phyloP scores from a whole-genome alignment of 2,329 filamentous ascomycete genomes.

The Pyrenochaeta sp. region DNA sequence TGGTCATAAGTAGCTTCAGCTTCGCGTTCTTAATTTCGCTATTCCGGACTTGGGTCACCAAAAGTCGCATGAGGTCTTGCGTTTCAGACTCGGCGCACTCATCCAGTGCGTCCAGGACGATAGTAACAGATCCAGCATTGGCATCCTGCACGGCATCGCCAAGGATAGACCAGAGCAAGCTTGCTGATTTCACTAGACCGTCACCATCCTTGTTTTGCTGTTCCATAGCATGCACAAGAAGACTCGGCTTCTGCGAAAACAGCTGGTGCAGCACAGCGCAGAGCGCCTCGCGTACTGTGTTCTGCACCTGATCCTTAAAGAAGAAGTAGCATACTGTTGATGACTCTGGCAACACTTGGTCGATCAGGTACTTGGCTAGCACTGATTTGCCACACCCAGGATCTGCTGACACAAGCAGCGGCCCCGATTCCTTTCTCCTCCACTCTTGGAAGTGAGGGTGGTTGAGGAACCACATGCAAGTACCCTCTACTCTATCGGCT shows the following conservation, averaged over 20 bases:
- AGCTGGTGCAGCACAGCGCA: slow-evolving; percentile 30
- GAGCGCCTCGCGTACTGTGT: slow-evolving; percentile 25
- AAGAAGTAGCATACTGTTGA: slow-evolving; percentile 31
- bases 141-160: slow-evolving; percentile 16
- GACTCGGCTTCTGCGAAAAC: slow-evolving; percentile 18
- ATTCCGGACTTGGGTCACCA: slow-evolving; percentile 15
- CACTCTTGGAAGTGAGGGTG: slow-evolving; percentile 24
- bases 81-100: slow-evolving; percentile 24
- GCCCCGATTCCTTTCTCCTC: slow-evolving; percentile 19
- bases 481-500: slow-evolving; percentile 24
- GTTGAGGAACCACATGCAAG: slow-evolving; percentile 26
- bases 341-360: slow-evolving; percentile 19
- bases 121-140: slow-evolving; percentile 18
- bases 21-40: slow-evolving; percentile 8
- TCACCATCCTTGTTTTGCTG: slow-evolving; percentile 18
- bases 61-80: slow-evolving; percentile 17
- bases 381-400: slow-evolving; percentile 33
- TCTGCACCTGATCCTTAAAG: slow-evolving; percentile 29
- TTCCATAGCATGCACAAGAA: slow-evolving; percentile 22
- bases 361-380: slow-evolving; percentile 25
- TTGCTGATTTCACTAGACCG: slow-evolving; percentile 22
- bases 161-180: slow-evolving; percentile 23
- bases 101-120: slow-evolving; percentile 26
- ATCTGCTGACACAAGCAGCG: slow-evolving; percentile 27
- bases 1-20: slow-evolving; percentile 23